Base-by-base conservation (phyloP, 2,329 filamentous ascomycete genomes). In the Epichloe sp. region DNA sequence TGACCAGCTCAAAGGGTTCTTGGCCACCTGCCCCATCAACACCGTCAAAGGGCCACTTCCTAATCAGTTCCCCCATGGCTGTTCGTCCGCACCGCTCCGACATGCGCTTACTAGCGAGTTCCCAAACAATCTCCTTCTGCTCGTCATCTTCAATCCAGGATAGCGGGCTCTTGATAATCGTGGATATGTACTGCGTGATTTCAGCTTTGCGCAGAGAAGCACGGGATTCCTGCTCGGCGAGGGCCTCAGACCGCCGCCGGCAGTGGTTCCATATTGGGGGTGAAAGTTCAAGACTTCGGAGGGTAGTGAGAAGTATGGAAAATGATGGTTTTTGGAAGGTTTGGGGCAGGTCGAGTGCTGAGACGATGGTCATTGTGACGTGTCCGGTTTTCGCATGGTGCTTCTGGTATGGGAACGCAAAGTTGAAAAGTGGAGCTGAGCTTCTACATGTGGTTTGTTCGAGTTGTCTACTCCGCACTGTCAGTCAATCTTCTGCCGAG, bases 11-110 rank as follows among this genome's bases (percentile, higher is more conserved):
- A 57, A 89, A 75, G 1, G 67, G 57, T 26, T 71, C 65, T 26
- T 64, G 60, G 3, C 59, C 53, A 11, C 54, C 45, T 15, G 51
- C 57, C 44, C 57, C 61, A 7, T 56, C 59, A 23, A 40, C 42
- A 23, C 37, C 52, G 15, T 55, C 60, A 55, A 80, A 77, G 2
- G 75, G 75, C 78, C 78, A 81, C 5, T 65, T 65, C 35, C 78
- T 69, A 4, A 70, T 72, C 34, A 81, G 73, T 52, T 79, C 76
- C 14, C 76, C 76, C 76, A 81, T 79, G 14, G 73, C 75, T 57
- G 65, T 62, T 49, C 93, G 78, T 1, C 93, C 93, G 55, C 89
- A 95, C 15, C 91, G 78, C 66, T 96, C 90, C 43, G 87, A 84
- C 54, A 97, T 77, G 46, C 91, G 77, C 53, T 78, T 77, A 58